Base-by-base conservation (phyloP, 148 eudicot genomes). In the Vaccinium macrocarpon region DNA sequence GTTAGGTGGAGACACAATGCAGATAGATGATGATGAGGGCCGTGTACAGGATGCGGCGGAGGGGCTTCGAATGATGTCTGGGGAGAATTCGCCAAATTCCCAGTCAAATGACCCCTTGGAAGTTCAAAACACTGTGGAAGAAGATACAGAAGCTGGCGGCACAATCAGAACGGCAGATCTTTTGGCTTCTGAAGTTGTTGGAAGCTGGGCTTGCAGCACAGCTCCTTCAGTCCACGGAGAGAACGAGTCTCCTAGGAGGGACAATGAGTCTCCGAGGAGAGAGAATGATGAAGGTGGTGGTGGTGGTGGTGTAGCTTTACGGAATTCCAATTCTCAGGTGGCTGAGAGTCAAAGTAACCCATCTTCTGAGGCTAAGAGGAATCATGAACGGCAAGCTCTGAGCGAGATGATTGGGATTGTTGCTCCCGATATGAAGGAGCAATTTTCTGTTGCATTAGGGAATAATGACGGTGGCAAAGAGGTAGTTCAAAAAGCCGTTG, bases 131-230 rank as follows among this genome's bases (percentile, higher is more conserved):
- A 86, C 81, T n/a, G 35, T 83, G 56, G 98, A 88, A 53, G 96
- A 94, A 68, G 73, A 68, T 85, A 87, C 93, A 72, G 90, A 92
- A 88, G 91, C 82, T 42, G 90, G 83, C 52, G 90, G 81, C 71
- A 89, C 89, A 19, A 90, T 95, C 32, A 88, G 86, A 86, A 95
- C 98, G 1, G 81, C 91, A 21, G 99, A 97, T 86, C 98, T 95
- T 78, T 85, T 97, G 93, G 87, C 99, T 80, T 97, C 98, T 12
- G 98, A 97, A 86, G 92, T 90, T 87, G 92, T 87, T 16, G 99
- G 99, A 87, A 97, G 98, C 86, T 95, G 98, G 98, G 97, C 94
- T 12, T 89, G 85, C 86, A 93, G 89, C 88, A 95, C 99, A 0
- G 90, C 89, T 81, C 95, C 99, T 64, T 94, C 98, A 8, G 88